These are phyloP conservation scores for Chrysanthemum seticuspe DNA, from an alignment of 129 eudicot species.

Conservation along the genomic window DNA sequence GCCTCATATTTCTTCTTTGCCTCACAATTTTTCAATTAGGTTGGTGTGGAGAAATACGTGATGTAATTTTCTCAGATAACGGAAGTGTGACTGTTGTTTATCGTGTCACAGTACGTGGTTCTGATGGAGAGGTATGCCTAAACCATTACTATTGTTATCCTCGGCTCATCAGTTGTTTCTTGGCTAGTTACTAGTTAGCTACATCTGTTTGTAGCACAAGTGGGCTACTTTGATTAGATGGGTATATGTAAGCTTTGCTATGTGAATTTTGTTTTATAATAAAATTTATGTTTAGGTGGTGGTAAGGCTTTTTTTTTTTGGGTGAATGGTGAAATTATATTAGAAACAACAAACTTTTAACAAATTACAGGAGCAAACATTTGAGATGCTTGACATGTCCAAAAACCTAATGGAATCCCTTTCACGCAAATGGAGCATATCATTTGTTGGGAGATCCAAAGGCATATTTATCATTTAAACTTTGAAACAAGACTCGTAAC, in stretches of 20 bases:
- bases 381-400: too few species aligned
- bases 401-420: too few species aligned
- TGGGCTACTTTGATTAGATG: neutral
- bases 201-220: neutral
- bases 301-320: too few species aligned
- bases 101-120: constrained; percentile 87
- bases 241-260: neutral
- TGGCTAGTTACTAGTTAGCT: neutral
- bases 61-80: constrained; percentile 80
- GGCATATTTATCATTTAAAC: too few species aligned
- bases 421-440: too few species aligned
- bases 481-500: too few species aligned
- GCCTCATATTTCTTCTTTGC: neutral
- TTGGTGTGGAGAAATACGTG: constrained; percentile 99
- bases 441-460: too few species aligned
- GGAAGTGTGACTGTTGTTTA: constrained; percentile 96
- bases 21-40: constrained; percentile 40
- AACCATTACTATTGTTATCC: constrained; percentile 5
- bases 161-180: too few species aligned
- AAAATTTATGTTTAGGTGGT: neutral
- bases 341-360: too few species aligned
- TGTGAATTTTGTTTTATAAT: neutral
- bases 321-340: too few species aligned
- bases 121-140: constrained; percentile 90
- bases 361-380: too few species aligned